These are phyloP conservation scores for Umbelopsis sp. DNA, from an alignment of 192 early-diverging fungal genomes.

Conservation along the genomic window DNA sequence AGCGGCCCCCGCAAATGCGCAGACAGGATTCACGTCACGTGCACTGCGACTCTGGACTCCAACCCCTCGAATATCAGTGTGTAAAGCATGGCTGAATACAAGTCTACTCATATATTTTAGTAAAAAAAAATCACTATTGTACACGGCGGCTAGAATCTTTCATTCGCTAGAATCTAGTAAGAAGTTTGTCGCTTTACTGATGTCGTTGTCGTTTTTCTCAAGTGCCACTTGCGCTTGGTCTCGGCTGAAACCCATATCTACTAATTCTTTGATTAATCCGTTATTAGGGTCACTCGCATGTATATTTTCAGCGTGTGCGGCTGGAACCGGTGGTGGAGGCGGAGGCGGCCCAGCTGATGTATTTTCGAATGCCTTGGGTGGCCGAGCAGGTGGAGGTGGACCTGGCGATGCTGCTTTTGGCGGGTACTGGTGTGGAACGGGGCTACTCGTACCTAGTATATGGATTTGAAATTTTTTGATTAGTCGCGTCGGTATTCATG, in stretches of 20 bases:
- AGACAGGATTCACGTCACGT: no score
- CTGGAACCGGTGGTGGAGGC: constrained; percentile 22
- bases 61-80: no score
- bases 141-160: neutral
- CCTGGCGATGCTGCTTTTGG: neutral
- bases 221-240: constrained; percentile 74
- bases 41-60: no score
- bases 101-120: neutral
- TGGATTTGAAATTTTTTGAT: neutral
- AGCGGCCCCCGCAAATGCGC: no score
- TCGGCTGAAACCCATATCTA: constrained; percentile 75
- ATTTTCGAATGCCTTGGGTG: constrained; percentile 21
- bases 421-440: constrained; percentile 13
- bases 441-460: constrained; percentile 10
- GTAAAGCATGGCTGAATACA: no score
- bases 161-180: constrained; percentile 58
- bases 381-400: constrained; percentile 15
- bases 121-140: constrained; percentile 2
- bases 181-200: constrained; percentile 76
- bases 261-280: constrained; percentile 43
- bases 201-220: constrained; percentile 75
- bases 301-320: neutral
- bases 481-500: neutral
- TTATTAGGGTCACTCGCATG: constrained; percentile 2
- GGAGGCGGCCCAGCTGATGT: constrained; percentile 18